A percentile compares a stretch with the other conserved stretches of the same genome.
Conservation (phyloP, 306 rosid species). For the Delonix regia region DNA sequence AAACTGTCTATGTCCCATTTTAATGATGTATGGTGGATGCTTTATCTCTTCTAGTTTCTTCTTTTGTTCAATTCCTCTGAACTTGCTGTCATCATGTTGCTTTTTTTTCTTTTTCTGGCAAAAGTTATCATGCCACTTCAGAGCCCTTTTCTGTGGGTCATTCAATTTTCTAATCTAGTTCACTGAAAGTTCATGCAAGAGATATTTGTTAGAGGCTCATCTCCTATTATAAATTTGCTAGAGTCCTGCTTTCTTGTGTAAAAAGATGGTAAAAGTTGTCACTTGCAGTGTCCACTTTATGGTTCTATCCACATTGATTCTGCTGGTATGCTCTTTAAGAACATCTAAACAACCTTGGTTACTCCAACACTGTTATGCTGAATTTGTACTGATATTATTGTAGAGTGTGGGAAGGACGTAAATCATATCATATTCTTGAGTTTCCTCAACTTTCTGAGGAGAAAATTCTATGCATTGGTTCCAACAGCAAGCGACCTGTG, state of each 20-base stretch:
- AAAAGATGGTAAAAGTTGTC: conserved; percentile 2
- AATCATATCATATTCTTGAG: conserved; percentile 70
- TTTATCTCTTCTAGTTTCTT: conserved; percentile 17
- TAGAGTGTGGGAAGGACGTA: conserved; percentile 79
- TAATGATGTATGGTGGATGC: conserved; percentile 14
- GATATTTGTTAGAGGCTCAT: not conserved
- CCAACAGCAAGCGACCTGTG: conserved; percentile 83
- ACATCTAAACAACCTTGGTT: conserved; percentile 8
- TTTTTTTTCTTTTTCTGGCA: too few relatives aligned
- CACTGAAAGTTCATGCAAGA: conserved; percentile 7
- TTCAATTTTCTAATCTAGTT: not conserved
- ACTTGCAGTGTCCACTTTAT: conserved; percentile 19
- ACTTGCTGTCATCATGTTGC: conserved; percentile 23
- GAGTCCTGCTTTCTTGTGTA: conserved; percentile 12
- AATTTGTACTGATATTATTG: conserved; percentile 45
- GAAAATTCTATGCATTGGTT: conserved; percentile 78
- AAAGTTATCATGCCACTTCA: conserved; percentile 17
- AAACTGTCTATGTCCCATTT: not conserved
- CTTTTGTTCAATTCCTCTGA: conserved; percentile 23
- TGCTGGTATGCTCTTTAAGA: conserved; percentile 21
- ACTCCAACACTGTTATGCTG: conserved; percentile 27
- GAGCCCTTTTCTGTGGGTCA: conserved; percentile 12
- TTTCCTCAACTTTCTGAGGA: conserved; percentile 63
- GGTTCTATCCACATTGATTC: conserved; percentile 27
- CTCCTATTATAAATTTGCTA: not conserved